phyloP scores from a whole-genome alignment of 2,329 filamentous ascomycete genomes.

The Stagonosporopsis cucurbitacearum region DNA sequence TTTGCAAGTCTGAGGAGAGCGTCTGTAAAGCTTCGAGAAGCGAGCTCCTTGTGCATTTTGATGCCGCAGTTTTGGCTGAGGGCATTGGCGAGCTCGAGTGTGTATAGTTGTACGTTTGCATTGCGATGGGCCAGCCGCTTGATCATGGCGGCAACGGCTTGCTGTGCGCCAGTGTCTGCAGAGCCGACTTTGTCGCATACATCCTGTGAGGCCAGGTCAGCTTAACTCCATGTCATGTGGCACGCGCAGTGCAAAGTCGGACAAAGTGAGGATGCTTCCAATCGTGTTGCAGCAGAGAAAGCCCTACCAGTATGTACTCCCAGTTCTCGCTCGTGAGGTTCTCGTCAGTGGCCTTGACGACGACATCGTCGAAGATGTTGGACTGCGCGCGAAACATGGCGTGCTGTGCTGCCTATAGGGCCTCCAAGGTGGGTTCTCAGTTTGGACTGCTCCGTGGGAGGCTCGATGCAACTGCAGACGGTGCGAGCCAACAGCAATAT shows the following conservation, averaged over 20 bases:
- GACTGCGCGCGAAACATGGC: slow-evolving; percentile 62
- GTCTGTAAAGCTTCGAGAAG: slow-evolving; percentile 92
- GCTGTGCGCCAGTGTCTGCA: slow-evolving; percentile 69
- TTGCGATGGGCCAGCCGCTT: slow-evolving; percentile 91
- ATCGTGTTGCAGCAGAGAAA: too few relatives aligned
- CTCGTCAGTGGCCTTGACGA: slow-evolving; percentile 91
- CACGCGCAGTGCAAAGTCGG: too few relatives aligned
- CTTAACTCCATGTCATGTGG: not conserved
- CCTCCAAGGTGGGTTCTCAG: not conserved
- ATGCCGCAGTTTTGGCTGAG: slow-evolving; percentile 91
- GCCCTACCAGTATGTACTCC: slow-evolving; percentile 68
- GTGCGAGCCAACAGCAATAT: not conserved
- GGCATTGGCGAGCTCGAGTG: slow-evolving; percentile 86
- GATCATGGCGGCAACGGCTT: slow-evolving; percentile 88
- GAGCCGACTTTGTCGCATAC: slow-evolving; percentile 65
- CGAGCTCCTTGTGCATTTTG: slow-evolving; percentile 85
- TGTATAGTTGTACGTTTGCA: slow-evolving; percentile 95
- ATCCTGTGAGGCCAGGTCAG: slow-evolving; percentile 51
- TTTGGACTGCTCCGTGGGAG: not conserved
- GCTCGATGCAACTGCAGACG: not conserved
- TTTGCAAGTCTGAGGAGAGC: slow-evolving; percentile 87
- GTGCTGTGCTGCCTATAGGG: slow-evolving; percentile 21
- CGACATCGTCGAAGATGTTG: slow-evolving; percentile 73
- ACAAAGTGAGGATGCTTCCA: too few relatives aligned
- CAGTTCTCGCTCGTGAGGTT: slow-evolving; percentile 88